Evolutionary conservation across 2,329 filamentous ascomycete species (phyloP).

Genomic region (Aspergillus oerlinghausenensis): DNA sequence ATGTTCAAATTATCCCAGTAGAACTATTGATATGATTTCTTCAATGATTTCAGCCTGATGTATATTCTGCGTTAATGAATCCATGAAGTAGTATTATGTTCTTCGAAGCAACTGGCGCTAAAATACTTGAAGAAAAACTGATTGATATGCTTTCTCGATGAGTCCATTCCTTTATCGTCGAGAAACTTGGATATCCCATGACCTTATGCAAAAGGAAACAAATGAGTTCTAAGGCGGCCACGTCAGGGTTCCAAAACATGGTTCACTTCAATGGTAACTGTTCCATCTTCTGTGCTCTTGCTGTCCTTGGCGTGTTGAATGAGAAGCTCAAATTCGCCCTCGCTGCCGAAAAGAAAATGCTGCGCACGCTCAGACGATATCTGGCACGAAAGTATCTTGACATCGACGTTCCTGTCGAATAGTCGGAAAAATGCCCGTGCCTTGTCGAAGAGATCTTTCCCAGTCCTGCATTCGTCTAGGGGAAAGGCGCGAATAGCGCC

Average conservation of each 20-base stretch:
- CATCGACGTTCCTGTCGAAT: slow-evolving; percentile 3
- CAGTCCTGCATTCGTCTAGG: slow-evolving; percentile 10
- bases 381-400: slow-evolving; percentile 14
- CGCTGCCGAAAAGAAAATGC: slow-evolving; percentile 17
- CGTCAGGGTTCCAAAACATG: slow-evolving; percentile 3
- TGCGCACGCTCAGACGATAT: slow-evolving; percentile 6
- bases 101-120: not conserved
- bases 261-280: slow-evolving; percentile 8
- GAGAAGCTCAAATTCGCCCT: slow-evolving; percentile 19
- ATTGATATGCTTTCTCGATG: not conserved
- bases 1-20: not conserved
- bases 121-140: not conserved
- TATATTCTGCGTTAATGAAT: not conserved
- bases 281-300: not conserved
- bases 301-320: slow-evolving; percentile 10
- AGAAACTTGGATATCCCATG: not conserved
- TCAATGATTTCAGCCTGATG: not conserved
- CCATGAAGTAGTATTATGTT: not conserved
- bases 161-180: not conserved
- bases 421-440: slow-evolving; percentile 16
- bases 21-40: not conserved
- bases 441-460: slow-evolving; percentile 17
- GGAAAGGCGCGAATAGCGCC: slow-evolving; percentile 14
- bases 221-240: not conserved
- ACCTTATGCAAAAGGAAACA: not conserved